Conservation (phyloP, 2,329 filamentous ascomycete genomes). For the Diaporthe australafricana region DNA sequence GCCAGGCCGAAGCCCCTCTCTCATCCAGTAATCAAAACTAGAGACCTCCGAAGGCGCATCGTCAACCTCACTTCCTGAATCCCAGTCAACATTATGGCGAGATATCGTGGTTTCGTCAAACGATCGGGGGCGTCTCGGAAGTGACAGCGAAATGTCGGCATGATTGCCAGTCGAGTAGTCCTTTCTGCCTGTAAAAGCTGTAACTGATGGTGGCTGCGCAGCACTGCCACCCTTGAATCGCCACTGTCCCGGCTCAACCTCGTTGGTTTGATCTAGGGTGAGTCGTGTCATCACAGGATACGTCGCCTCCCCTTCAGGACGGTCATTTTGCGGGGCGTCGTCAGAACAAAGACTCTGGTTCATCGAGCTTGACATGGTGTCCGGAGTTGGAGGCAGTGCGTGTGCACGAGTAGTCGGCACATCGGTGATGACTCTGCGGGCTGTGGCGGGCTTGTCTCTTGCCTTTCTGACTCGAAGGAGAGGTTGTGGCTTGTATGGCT, state of each 20-base stretch:
- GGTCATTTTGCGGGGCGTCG: conserved; percentile 56
- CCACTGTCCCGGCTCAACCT: conserved; percentile 30
- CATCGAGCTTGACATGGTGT: conserved; percentile 69
- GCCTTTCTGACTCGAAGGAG: conserved; percentile 46
- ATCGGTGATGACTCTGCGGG: conserved; percentile 63
- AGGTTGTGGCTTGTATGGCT: conserved; percentile 19
- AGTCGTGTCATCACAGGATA: conserved; percentile 37
- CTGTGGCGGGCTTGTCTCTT: conserved; percentile 56
- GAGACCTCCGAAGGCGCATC: conserved; percentile 61
- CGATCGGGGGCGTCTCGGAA: conserved; percentile 58
- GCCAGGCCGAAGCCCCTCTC: conserved; percentile 60
- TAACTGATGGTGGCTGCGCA: conserved; percentile 47
- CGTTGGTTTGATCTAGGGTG: conserved; percentile 10
- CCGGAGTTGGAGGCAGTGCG: conserved; percentile 67
- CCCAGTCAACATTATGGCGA: conserved; percentile 55
- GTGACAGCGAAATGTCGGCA: conserved; percentile 45
- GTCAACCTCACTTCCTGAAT: conserved; percentile 55
- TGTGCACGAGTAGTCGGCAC: conserved; percentile 55
- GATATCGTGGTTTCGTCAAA: conserved; percentile 59
- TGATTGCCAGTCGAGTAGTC: conserved; percentile 43
- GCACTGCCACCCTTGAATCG: conserved; percentile 17
- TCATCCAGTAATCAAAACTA: conserved; percentile 69
- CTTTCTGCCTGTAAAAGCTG: conserved; percentile 48
- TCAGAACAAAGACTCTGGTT: conserved; percentile 62
- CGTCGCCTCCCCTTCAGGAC: conserved; percentile 46